Percentiles rank a stretch among this genome's conserved stretches.
These are phyloP conservation scores for Vigna reflexopilosa DNA, from an alignment of 306 rosid genomes.

Conservation along the genomic window DNA sequence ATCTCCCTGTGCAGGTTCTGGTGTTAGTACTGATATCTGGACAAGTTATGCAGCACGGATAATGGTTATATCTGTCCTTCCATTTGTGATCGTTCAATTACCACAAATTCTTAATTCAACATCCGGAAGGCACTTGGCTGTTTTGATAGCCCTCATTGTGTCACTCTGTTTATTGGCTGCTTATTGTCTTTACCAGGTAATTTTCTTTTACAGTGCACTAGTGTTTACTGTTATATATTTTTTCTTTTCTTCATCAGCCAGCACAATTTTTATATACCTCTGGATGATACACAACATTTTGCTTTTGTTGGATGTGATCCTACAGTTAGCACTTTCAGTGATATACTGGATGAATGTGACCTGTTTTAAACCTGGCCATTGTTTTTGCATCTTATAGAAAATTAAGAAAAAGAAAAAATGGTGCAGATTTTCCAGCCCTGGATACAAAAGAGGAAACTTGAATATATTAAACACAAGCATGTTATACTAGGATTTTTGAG, in stretches of 20 bases:
- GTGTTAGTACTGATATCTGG: conserved; percentile 95
- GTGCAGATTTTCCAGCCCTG: conserved; percentile 93
- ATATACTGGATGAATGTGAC: conserved; percentile 17
- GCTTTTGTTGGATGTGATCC: neutral
- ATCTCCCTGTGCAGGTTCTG: conserved; percentile 75
- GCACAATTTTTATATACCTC: conserved; percentile 9
- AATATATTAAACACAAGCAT: conserved; percentile 72
- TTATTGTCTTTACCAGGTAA: conserved; percentile 90
- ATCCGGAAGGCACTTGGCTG: conserved; percentile 75
- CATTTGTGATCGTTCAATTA: conserved; percentile 85
- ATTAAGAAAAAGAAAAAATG: conserved; percentile 24
- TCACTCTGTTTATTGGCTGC: conserved; percentile 58
- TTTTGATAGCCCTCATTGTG: conserved; percentile 77
- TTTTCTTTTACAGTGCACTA: conserved; percentile 17
- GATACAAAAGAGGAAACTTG: conserved; percentile 80
- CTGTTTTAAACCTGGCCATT: conserved; percentile 18
- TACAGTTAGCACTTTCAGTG: neutral
- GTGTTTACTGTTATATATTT: neutral
- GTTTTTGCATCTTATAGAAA: conserved; percentile 14
- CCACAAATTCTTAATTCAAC: conserved; percentile 80
- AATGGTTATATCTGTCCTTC: conserved; percentile 79
- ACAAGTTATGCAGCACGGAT: conserved; percentile 87
- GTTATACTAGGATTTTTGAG: conserved; percentile 73
- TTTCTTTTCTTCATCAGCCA: neutral
- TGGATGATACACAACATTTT: neutral